Evolutionary conservation across 768 basidiomycete species (phyloP).

Genomic region (Cantharellus cinnabarinus): DNA sequence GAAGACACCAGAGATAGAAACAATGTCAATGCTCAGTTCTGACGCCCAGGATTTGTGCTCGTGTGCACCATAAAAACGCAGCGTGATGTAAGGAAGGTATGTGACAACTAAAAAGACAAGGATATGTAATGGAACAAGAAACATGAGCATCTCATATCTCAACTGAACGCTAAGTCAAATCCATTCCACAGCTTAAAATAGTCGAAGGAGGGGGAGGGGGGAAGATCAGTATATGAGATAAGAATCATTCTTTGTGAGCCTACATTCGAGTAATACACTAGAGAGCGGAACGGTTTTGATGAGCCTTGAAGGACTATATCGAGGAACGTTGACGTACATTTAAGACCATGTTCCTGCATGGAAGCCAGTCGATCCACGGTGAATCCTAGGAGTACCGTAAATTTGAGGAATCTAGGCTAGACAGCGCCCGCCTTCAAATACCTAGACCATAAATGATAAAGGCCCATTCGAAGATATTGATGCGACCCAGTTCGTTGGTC

Average conservation of each 20-base stretch:
- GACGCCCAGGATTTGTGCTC: constrained; percentile 42
- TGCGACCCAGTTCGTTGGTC: constrained; percentile 32
- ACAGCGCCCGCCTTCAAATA: constrained; percentile 9
- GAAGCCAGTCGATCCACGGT: constrained; percentile 82
- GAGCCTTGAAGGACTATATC: not conserved
- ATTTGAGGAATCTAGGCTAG: constrained; percentile 19
- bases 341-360: constrained; percentile 89
- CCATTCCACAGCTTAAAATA: constrained; percentile 40
- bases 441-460: constrained; percentile 46
- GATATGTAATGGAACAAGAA: not conserved
- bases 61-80: constrained; percentile 63
- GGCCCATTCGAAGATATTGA: constrained; percentile 45
- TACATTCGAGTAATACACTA: constrained; percentile 15
- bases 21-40: constrained; percentile 53
- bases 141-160: constrained; percentile 5
- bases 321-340: constrained; percentile 27
- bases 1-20: constrained; percentile 75
- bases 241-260: constrained; percentile 10
- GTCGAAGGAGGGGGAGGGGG: not conserved
- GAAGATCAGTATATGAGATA: constrained; percentile 1
- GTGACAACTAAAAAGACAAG: constrained; percentile 36
- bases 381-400: constrained; percentile 40
- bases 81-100: constrained; percentile 52
- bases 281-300: not conserved
- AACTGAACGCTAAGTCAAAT: constrained; percentile 81